phyloP scores from a whole-genome alignment of 345 rosid genomes.

The Eucalyptus cloeziana region DNA sequence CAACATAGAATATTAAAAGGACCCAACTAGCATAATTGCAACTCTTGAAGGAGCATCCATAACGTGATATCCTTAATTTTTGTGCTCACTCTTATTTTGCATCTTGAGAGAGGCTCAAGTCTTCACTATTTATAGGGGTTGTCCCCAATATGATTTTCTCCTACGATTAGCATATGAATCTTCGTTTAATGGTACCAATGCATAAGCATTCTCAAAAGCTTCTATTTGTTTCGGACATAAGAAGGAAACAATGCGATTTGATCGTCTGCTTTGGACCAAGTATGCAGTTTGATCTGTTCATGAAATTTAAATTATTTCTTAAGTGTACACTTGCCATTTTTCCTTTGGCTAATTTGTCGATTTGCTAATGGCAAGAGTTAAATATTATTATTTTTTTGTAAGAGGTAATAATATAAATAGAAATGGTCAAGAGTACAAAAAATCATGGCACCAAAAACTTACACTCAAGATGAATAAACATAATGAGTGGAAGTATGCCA shows the following conservation, averaged over 20 bases:
- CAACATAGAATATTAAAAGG: not conserved
- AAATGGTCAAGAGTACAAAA: too few species aligned
- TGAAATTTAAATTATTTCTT: not conserved
- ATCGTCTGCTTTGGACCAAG: not conserved
- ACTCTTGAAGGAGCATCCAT: not conserved
- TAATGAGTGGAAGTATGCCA: too few species aligned
- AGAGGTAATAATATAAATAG: too few species aligned
- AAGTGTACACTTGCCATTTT: not conserved
- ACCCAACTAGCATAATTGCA: not conserved
- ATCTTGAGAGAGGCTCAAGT: not conserved
- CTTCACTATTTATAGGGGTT: not conserved
- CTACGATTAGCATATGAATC: not conserved
- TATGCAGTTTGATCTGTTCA: not conserved
- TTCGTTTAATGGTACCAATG: not conserved
- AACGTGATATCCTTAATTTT: not conserved
- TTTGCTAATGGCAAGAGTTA: not conserved
- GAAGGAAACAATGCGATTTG: not conserved
- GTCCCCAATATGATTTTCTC: slow-evolving; percentile 11
- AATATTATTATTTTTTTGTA: too few species aligned
- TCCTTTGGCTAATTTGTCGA: not conserved
- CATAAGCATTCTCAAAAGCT: not conserved
- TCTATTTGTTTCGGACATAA: not conserved
- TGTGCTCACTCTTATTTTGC: not conserved
- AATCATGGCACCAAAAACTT: too few species aligned
- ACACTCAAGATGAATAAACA: too few species aligned